Evolutionary conservation across 2,329 filamentous ascomycete genomes (phyloP).

Genomic region (Verticillium klebahnii): DNA sequence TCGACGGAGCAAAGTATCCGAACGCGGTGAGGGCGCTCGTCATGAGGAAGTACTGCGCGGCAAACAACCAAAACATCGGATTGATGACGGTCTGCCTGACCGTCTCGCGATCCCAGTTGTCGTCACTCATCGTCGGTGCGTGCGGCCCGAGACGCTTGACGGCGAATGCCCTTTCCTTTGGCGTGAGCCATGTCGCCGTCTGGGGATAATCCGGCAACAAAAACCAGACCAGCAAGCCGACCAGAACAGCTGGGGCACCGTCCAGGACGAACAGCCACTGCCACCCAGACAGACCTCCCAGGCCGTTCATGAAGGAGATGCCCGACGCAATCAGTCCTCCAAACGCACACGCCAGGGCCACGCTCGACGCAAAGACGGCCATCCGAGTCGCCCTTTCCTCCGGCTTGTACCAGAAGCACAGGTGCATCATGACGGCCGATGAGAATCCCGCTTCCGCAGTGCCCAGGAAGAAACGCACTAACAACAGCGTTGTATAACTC

Average conservation of each 20-base stretch:
- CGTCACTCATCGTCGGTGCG: constrained; percentile 22
- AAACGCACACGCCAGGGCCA: constrained; percentile 54
- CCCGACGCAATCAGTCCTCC: constrained; percentile 52
- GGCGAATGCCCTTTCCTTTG: constrained; percentile 23
- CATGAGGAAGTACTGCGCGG: constrained; percentile 21
- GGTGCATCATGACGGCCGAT: constrained; percentile 49
- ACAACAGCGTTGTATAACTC: constrained; percentile 39
- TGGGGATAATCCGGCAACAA: constrained; percentile 25
- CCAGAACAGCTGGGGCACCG: constrained; percentile 20
- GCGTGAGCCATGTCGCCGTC: constrained; percentile 22
- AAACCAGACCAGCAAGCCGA: constrained; percentile 21
- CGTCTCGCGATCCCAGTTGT: constrained; percentile 17
- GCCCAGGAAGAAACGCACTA: constrained; percentile 44
- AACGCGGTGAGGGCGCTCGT: constrained; percentile 25
- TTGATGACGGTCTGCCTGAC: constrained; percentile 24
- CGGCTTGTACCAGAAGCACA: constrained; percentile 59
- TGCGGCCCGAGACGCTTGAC: constrained; percentile 25
- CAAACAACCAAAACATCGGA: constrained; percentile 25
- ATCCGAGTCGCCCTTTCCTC: constrained; percentile 53
- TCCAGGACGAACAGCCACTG: constrained; percentile 18
- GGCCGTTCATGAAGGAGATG: constrained; percentile 35
- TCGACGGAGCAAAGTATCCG: constrained; percentile 26
- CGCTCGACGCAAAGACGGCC: constrained; percentile 54
- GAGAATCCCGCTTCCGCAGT: constrained; percentile 46
- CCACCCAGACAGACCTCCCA: constrained; percentile 7